These are phyloP conservation scores for Tricholoma sp. DNA, from an alignment of 768 basidiomycete genomes.

Conservation along the genomic window DNA sequence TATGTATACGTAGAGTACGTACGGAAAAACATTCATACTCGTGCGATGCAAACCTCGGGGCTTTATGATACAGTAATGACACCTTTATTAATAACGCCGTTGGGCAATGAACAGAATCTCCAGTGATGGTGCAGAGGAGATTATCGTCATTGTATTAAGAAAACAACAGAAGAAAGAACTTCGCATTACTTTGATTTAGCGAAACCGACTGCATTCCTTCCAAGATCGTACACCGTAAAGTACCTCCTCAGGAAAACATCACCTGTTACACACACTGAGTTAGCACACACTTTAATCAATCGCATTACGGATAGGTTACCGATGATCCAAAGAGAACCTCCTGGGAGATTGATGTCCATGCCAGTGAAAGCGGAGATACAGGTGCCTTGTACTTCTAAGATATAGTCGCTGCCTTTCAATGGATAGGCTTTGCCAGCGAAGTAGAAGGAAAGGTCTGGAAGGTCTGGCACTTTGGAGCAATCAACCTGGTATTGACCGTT, in stretches of 20 bases:
- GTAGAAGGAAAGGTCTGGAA: constrained; percentile 82
- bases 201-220: constrained; percentile 77
- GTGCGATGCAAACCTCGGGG: neutral
- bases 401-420: constrained; percentile 81
- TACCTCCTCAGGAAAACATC: constrained; percentile 91
- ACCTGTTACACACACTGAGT: constrained; percentile 32
- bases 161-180: neutral
- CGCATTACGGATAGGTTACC: constrained; percentile 39
- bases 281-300: neutral
- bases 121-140: neutral
- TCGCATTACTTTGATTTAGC: constrained; percentile 37
- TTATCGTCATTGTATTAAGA: neutral
- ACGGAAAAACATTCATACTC: neutral
- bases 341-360: constrained; percentile 82
- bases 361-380: constrained; percentile 94
- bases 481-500: constrained; percentile 94
- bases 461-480: constrained; percentile 74
- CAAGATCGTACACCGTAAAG: constrained; percentile 87
- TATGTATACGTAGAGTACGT: no score
- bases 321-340: constrained; percentile 83
- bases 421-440: constrained; percentile 79
- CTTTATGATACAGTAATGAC: neutral
- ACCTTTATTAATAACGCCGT: neutral
- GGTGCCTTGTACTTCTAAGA: constrained; percentile 85
- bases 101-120: neutral